Evolutionary conservation across 1,284 basidiomycete genomes (phyloP).

Genomic region (Pseudozyma sp.): DNA sequence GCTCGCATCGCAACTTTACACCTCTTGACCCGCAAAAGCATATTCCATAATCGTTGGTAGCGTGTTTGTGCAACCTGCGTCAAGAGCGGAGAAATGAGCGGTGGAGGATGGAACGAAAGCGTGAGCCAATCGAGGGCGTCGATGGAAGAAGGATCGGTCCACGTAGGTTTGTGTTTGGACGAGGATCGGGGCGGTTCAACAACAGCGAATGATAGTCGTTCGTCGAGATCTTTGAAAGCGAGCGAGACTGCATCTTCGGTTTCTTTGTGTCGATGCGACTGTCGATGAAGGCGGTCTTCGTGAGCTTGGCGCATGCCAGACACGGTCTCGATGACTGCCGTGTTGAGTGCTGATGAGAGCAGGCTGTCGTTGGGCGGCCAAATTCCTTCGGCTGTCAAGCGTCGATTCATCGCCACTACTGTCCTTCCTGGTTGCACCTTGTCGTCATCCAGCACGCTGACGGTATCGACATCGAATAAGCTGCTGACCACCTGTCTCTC

Average conservation of each 20-base stretch:
- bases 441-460: slow-evolving; percentile 15
- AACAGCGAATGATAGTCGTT: slow-evolving; percentile 55
- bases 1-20: slow-evolving; percentile 47
- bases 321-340: slow-evolving; percentile 55
- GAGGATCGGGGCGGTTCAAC: slow-evolving; percentile 32
- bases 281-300: slow-evolving; percentile 16
- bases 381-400: slow-evolving; percentile 31
- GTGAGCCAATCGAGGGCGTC: slow-evolving; percentile 61
- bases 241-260: slow-evolving; percentile 34
- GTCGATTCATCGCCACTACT: slow-evolving; percentile 34
- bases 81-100: slow-evolving; percentile 55
- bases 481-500: slow-evolving; percentile 33
- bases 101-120: slow-evolving; percentile 53
- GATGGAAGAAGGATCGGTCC: slow-evolving; percentile 49
- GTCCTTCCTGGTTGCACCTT: background rate
- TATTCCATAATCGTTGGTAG: slow-evolving; percentile 57
- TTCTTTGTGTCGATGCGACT: background rate
- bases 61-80: slow-evolving; percentile 43
- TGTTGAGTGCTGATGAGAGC: slow-evolving; percentile 50
- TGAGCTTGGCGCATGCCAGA: slow-evolving; percentile 41
- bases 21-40: slow-evolving; percentile 51
- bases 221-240: slow-evolving; percentile 56
- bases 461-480: slow-evolving; percentile 49
- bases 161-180: slow-evolving; percentile 19
- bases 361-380: slow-evolving; percentile 54